Conservation (phyloP, 2,329 filamentous ascomycete genomes). For the Ustulina deusta region DNA sequence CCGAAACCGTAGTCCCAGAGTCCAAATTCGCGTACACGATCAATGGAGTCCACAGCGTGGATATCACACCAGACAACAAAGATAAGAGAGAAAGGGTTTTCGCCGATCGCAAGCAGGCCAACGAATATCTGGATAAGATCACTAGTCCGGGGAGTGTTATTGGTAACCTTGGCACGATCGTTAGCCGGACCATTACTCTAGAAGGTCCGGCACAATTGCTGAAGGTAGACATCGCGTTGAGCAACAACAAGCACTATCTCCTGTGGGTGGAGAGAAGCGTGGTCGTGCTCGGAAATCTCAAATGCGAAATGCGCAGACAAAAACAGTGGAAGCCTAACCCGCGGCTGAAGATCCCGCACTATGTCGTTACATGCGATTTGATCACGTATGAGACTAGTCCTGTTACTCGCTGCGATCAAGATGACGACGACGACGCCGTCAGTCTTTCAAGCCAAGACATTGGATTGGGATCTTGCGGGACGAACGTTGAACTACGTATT, state of each 20-base stretch:
- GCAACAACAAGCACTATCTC: slow-evolving; percentile 35
- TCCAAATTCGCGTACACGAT: slow-evolving; percentile 31
- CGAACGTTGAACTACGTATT: slow-evolving; percentile 14
- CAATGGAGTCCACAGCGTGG: slow-evolving; percentile 21
- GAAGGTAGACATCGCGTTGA: slow-evolving; percentile 37
- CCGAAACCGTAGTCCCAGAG: slow-evolving; percentile 17
- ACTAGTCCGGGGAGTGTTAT: slow-evolving; percentile 25
- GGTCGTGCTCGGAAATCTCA: slow-evolving; percentile 27
- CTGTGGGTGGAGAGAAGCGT: slow-evolving; percentile 42
- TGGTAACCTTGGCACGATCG: slow-evolving; percentile 36
- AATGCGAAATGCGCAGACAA: slow-evolving; percentile 7
- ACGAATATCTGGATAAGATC: slow-evolving; percentile 38
- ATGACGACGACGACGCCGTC: slow-evolving; percentile 1
- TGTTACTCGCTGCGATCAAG: neutral
- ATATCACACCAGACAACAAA: slow-evolving; percentile 18
- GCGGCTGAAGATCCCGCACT: slow-evolving; percentile 39
- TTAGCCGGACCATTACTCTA: slow-evolving; percentile 30
- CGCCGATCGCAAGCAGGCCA: slow-evolving; percentile 39
- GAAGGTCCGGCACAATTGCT: slow-evolving; percentile 36
- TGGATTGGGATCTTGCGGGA: neutral
- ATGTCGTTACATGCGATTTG: slow-evolving; percentile 44
- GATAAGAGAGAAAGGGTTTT: slow-evolving; percentile 30
- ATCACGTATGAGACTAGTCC: slow-evolving; percentile 17
- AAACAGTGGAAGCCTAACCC: slow-evolving; percentile 36
- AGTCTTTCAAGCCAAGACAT: neutral